These are phyloP conservation scores for Albatrellus ellisii DNA, from an alignment of 768 basidiomycete species.

Conservation along the genomic window DNA sequence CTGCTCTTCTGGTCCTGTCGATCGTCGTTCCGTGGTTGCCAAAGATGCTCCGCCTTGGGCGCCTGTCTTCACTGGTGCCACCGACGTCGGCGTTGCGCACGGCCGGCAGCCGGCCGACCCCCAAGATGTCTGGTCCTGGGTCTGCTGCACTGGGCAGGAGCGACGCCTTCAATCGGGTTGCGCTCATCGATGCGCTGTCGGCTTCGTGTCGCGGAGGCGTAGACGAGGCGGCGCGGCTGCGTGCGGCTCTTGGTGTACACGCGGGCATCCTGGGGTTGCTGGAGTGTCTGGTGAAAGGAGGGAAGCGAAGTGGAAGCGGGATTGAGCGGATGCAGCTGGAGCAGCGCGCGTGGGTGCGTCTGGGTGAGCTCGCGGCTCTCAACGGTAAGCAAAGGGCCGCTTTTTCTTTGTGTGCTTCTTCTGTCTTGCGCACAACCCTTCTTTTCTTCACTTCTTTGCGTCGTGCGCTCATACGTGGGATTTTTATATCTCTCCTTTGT, in stretches of 20 bases:
- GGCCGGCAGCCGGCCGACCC: not conserved
- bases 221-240: conserved; percentile 27
- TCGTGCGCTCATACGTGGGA: not conserved
- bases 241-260: conserved; percentile 26
- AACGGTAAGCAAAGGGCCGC: no score
- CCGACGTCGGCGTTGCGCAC: conserved; percentile 1
- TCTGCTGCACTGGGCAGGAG: not conserved
- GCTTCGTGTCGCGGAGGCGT: conserved; percentile 20
- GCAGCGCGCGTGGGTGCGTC: conserved; percentile 35
- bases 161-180: conserved; percentile 13
- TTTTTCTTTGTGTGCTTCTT: conserved; percentile 9
- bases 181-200: conserved; percentile 23
- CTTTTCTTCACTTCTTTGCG: conserved; percentile 16
- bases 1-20: conserved; percentile 44
- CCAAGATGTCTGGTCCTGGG: not conserved
- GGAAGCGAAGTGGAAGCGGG: conserved; percentile 16
- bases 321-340: conserved; percentile 30
- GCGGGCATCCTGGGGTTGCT: conserved; percentile 25
- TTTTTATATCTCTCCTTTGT: not conserved
- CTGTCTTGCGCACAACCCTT: not conserved
- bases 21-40: conserved; percentile 39
- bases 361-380: conserved; percentile 34
- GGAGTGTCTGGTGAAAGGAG: conserved; percentile 16
- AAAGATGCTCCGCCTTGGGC: conserved; percentile 8
- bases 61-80: conserved; percentile 1